Base-by-base conservation (phyloP, 768 basidiomycete species). In the Daedaleopsis sinensis region DNA sequence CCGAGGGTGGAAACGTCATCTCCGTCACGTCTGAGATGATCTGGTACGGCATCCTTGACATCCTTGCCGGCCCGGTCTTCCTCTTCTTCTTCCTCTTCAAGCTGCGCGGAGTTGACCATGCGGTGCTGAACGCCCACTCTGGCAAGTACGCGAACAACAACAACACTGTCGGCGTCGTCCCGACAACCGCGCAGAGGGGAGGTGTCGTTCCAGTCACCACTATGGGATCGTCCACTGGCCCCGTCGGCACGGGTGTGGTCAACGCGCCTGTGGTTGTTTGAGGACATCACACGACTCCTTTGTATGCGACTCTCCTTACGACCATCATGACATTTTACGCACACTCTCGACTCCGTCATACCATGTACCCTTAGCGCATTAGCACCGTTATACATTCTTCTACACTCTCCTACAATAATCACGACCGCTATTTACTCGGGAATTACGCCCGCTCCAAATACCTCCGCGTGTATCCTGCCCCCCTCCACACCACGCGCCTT, bases 1-100 rank as follows among this genome's bases (percentile, higher is more conserved):
- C 78, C 24, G 84, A 85, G 57, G 84, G 84, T 16, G 75, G 76
- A 6, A 80, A 84, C 70, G 76, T 74, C 57, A 86, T 87, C 67
- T 66, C 77, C 5, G 76, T 80, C 24, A 78, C 79, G 42, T 73
- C 76, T 5, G 84, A 86, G 71, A 84, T 84, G 81, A 73, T 83
- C 59, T 80, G 77, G 68, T 84, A 84, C 70, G 84, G 83, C 52
- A 74, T 85, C 58, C 75, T 79, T 57, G 78, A 79, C 47, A 48
- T 78, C 32, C 9, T 78, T 54, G 69, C 78, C 0, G 77, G 70
- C 0, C 78, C 78, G 0, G 58, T 79, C 23, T 79, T 78, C 71
- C 66, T 78, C 18, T 52, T 74, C 50, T 59, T 66, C 49, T 76
- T 67, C 60, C 67, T 79, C 35, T 71, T n/a, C 4, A 58, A 62